Conservation (phyloP, 1,284 basidiomycete species). For the Papiliotrema fonsecae region DNA sequence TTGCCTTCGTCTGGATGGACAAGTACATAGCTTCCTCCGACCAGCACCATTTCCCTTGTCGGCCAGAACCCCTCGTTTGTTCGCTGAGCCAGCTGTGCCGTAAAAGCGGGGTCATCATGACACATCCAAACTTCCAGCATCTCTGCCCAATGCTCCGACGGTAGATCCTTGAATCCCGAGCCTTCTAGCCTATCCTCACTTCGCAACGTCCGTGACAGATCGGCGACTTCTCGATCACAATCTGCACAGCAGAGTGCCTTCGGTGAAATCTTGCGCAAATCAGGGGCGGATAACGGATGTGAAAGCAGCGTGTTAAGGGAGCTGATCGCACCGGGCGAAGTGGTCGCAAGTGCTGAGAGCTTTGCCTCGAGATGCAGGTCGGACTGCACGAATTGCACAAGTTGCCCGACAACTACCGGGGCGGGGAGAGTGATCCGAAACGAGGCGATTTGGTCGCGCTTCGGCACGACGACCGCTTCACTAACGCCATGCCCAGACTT, state of each 20-base stretch:
- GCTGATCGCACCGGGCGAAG: slow-evolving; percentile 6
- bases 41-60: slow-evolving; percentile 60
- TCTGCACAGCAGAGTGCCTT: slow-evolving; percentile 34
- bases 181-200: slow-evolving; percentile 56
- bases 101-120: slow-evolving; percentile 78
- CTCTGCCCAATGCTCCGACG: slow-evolving; percentile 94
- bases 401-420: slow-evolving; percentile 58
- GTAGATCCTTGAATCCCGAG: slow-evolving; percentile 68
- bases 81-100: slow-evolving; percentile 62
- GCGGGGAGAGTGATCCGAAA: slow-evolving; percentile 63
- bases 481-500: slow-evolving; percentile 47
- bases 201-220: slow-evolving; percentile 51
- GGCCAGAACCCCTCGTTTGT: slow-evolving; percentile 77
- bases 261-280: slow-evolving; percentile 34
- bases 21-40: slow-evolving; percentile 79
- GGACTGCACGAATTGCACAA: slow-evolving; percentile 55
- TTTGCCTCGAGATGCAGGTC: slow-evolving; percentile 65
- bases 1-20: slow-evolving; percentile 62
- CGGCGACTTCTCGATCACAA: slow-evolving; percentile 64
- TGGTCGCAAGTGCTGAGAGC: slow-evolving; percentile 48
- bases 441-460: slow-evolving; percentile 58
- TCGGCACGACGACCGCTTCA: slow-evolving; percentile 59
- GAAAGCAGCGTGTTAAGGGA: slow-evolving; percentile 28
- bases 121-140: slow-evolving; percentile 98
- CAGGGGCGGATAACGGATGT: slow-evolving; percentile 32